Conservation (phyloP, 371 early-diverging fungal species). For the Phascolomyces articulosus region DNA sequence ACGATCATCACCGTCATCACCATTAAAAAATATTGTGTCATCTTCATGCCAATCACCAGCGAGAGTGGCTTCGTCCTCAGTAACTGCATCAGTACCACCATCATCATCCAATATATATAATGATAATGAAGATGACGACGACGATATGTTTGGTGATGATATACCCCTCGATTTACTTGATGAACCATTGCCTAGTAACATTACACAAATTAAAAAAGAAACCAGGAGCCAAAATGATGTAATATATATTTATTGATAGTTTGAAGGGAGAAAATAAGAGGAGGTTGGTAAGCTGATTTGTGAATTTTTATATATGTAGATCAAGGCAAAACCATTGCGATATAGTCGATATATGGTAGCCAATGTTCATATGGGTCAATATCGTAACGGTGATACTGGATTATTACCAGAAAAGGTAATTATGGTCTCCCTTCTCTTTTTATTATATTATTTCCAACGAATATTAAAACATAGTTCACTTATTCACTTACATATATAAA, state of each 20-base stretch:
- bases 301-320: too few species aligned
- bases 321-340: background rate
- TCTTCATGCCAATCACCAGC: background rate
- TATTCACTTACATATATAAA: background rate
- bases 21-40: background rate
- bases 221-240: background rate
- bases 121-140: slow-evolving; percentile 27
- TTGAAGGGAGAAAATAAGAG: too few species aligned
- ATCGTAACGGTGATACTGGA: background rate
- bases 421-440: too few species aligned
- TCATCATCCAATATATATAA: slow-evolving; percentile 19
- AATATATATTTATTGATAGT: background rate
- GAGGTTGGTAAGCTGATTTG: background rate
- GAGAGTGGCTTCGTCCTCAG: background rate
- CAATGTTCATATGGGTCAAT: background rate
- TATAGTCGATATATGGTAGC: slow-evolving; percentile 22
- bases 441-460: background rate
- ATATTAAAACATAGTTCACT: too few species aligned
- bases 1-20: background rate
- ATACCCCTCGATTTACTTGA: slow-evolving; percentile 35
- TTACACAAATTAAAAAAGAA: background rate
- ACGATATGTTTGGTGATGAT: slow-evolving; percentile 49
- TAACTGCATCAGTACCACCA: background rate
- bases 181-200: slow-evolving; percentile 2
- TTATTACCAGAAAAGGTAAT: slow-evolving; percentile 17